These are phyloP conservation scores for Venturia pyrina DNA, from an alignment of 2,329 filamentous ascomycete species.

Conservation along the genomic window DNA sequence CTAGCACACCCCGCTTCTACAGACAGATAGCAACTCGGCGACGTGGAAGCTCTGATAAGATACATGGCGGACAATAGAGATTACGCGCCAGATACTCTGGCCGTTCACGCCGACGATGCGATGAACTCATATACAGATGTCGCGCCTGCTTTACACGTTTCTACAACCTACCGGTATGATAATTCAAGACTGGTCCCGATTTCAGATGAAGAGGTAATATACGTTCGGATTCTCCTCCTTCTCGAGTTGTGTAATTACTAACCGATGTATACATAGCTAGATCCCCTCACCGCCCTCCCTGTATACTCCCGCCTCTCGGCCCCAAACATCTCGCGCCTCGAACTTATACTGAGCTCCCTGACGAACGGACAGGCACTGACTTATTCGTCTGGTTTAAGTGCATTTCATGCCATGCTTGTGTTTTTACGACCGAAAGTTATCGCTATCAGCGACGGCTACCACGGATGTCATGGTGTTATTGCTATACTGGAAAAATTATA, in stretches of 20 bases:
- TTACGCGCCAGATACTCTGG: constrained; percentile 43
- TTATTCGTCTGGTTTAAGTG: constrained; percentile 76
- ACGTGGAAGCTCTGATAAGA: background rate
- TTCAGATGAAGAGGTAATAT: constrained; percentile 41
- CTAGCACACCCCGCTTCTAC: background rate
- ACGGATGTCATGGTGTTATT: constrained; percentile 86
- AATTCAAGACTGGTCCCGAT: constrained; percentile 52
- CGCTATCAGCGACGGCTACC: constrained; percentile 77
- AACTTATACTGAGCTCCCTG: constrained; percentile 67
- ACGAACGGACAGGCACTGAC: constrained; percentile 61
- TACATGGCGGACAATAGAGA: background rate
- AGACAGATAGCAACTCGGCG: background rate
- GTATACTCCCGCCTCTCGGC: constrained; percentile 74
- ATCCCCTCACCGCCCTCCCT: constrained; percentile 28
- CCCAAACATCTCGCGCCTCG: constrained; percentile 76
- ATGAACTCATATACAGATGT: constrained; percentile 66
- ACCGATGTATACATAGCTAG: background rate
- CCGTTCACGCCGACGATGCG: constrained; percentile 74
- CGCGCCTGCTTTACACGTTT: constrained; percentile 80
- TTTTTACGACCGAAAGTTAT: constrained; percentile 73
- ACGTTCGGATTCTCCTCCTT: constrained; percentile 21
- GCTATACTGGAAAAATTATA: constrained; percentile 63
- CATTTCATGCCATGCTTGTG: constrained; percentile 82
- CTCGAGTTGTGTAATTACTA: background rate
- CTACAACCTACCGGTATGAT: constrained; percentile 84